Percentiles rank a stretch among this genome's conserved stretches.
Conservation (phyloP, 2,329 filamentous ascomycete species). For the Diaporthe destruens region DNA sequence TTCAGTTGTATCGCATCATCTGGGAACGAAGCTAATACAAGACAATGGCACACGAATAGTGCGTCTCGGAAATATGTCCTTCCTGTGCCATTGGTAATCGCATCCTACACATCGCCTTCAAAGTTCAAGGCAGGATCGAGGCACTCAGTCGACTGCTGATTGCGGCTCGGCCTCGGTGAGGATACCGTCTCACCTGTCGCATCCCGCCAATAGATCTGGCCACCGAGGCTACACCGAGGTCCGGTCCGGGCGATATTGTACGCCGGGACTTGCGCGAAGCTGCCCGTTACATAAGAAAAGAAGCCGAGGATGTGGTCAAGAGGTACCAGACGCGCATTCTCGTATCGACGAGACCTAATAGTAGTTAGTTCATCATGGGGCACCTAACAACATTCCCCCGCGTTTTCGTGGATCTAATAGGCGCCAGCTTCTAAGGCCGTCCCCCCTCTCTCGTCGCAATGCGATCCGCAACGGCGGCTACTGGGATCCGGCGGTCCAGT, state of each 20-base stretch:
- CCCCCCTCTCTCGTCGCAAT: too few species aligned
- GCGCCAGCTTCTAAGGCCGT: too few species aligned
- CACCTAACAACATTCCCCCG: too few species aligned
- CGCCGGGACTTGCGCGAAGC: too few species aligned
- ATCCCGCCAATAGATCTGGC: not conserved
- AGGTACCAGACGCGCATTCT: not conserved
- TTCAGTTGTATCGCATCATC: not conserved
- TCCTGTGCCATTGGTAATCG: not conserved
- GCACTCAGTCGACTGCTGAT: not conserved
- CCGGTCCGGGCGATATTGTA: not conserved
- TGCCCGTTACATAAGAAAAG: too few species aligned
- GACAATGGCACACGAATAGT: slow-evolving; percentile 15
- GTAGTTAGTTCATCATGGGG: too few species aligned
- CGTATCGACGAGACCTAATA: not conserved
- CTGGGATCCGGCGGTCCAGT: too few species aligned
- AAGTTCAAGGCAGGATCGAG: not conserved
- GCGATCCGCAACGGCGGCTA: too few species aligned
- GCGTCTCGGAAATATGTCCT: not conserved
- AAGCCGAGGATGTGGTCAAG: not conserved
- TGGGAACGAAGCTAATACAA: slow-evolving; percentile 24
- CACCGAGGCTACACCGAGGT: not conserved
- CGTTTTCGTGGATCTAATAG: too few species aligned
- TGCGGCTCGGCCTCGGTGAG: not conserved
- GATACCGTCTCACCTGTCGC: not conserved
- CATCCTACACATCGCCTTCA: not conserved